Conservation (phyloP, 139 green algal genomes). For the Chlorella sorokiniana region DNA sequence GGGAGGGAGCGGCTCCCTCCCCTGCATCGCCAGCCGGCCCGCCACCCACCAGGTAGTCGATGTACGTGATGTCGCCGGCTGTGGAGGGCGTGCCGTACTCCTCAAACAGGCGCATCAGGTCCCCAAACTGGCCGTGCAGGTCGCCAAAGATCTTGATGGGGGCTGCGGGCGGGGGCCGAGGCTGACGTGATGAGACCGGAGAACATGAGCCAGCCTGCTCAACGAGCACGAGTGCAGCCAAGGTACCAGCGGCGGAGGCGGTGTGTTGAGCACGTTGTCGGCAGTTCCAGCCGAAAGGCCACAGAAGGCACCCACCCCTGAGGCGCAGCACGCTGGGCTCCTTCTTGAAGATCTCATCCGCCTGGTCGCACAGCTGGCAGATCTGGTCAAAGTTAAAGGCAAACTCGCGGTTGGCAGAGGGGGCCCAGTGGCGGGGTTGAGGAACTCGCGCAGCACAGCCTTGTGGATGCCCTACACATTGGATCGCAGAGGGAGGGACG, state of each 20-base stretch:
- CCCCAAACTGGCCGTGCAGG: conserved; percentile 97
- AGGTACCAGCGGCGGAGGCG: too few relatives aligned
- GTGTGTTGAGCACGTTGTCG: too few relatives aligned
- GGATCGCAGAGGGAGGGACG: not conserved
- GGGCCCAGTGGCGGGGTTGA: conserved; percentile 86
- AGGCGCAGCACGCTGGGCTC: conserved; percentile 90
- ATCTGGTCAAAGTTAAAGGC: conserved; percentile 86
- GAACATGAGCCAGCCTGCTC: not conserved
- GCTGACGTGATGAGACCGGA: not conserved
- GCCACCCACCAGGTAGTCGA: conserved; percentile 90
- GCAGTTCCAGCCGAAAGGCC: not conserved
- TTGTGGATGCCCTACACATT: conserved; percentile 81
- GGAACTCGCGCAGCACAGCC: conserved; percentile 84
- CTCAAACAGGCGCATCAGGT: conserved; percentile 99
- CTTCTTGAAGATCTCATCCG: conserved; percentile 84
- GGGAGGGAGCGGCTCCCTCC: not conserved
- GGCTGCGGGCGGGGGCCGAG: conserved; percentile 52
- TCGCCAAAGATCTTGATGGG: conserved; percentile 99
- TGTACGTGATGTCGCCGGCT: conserved; percentile 99
- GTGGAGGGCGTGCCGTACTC: conserved; percentile 97
- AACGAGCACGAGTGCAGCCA: not conserved
- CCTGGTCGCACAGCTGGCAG: conserved; percentile 89
- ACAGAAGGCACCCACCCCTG: conserved; percentile 45
- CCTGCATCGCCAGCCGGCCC: not conserved
- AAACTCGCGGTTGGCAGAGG: conserved; percentile 72